These are phyloP conservation scores for Aureobasidium musti DNA, from an alignment of 2,329 filamentous ascomycete species.

Conservation along the genomic window DNA sequence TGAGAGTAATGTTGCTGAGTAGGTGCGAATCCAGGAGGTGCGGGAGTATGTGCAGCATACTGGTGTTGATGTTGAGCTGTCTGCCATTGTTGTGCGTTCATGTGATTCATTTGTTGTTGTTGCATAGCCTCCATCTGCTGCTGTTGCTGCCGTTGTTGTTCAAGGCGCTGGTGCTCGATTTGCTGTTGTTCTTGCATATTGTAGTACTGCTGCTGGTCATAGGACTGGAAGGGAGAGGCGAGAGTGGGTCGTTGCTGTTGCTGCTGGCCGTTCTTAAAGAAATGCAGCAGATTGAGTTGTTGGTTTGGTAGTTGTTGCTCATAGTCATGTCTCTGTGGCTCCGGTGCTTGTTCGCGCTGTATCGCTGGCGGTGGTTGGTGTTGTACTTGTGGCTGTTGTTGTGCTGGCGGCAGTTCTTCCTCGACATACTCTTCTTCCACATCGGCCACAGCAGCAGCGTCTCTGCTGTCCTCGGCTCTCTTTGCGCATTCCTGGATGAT, in stretches of 20 bases:
- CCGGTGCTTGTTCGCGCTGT: conserved; percentile 29
- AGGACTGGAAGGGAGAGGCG: conserved; percentile 11
- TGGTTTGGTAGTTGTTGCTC: conserved; percentile 33
- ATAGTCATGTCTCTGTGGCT: conserved; percentile 19
- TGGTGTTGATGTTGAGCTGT: conserved; percentile 8
- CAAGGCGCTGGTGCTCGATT: neutral
- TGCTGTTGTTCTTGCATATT: conserved; percentile 14
- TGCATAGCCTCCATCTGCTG: conserved; percentile 10
- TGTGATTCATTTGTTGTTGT: neutral
- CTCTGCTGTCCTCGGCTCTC: conserved; percentile 54
- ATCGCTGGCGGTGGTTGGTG: conserved; percentile 27
- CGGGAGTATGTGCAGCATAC: neutral
- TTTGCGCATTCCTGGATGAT: conserved; percentile 59
- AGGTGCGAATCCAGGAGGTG: conserved; percentile 6
- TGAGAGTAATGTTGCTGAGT: conserved; percentile 11
- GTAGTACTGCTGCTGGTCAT: conserved; percentile 11
- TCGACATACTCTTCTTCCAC: conserved; percentile 31
- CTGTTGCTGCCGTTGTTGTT: conserved; percentile 11
- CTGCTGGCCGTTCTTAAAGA: conserved; percentile 36
- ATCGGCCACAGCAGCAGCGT: conserved; percentile 45
- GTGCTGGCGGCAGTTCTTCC: conserved; percentile 31
- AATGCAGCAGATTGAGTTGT: conserved; percentile 34
- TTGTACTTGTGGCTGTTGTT: conserved; percentile 34
- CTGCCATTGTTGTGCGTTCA: neutral
- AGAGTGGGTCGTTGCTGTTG: conserved; percentile 25